Percentiles rank a stretch among this genome's conserved stretches.
phyloP scores from a whole-genome alignment of 2,329 filamentous ascomycete genomes.

The Fusarium keratoplasticum region DNA sequence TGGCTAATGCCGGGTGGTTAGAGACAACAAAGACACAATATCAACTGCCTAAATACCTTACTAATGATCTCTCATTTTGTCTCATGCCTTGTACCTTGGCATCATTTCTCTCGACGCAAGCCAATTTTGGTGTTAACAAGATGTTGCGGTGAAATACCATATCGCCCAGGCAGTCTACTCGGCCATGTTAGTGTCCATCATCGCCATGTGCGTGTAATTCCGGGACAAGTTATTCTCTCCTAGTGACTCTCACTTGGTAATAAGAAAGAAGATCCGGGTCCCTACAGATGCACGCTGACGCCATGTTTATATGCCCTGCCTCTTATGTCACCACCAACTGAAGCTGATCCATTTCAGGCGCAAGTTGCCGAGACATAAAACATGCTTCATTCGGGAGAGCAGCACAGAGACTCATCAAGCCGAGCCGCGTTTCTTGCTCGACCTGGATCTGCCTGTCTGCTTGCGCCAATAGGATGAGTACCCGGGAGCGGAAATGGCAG shows the following conservation, averaged over 20 bases:
- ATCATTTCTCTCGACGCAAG: no score
- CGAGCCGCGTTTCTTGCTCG: neutral
- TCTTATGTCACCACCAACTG: neutral
- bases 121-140: no score
- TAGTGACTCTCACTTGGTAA: neutral
- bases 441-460: neutral
- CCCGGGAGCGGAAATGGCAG: neutral
- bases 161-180: neutral
- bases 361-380: neutral
- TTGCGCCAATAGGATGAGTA: neutral
- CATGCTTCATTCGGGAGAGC: neutral
- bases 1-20: neutral
- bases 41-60: no score
- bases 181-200: neutral
- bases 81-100: no score
- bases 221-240: neutral
- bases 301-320: neutral
- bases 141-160: no score
- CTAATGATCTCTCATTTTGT: no score
- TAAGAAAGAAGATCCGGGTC: neutral
- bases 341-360: neutral
- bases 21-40: neutral
- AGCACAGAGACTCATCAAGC: neutral
- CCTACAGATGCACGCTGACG: neutral
- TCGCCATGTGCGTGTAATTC: neutral